Evolutionary conservation across 2,329 filamentous ascomycete species (phyloP).

Genomic region (Dothideomycetes sp.): DNA sequence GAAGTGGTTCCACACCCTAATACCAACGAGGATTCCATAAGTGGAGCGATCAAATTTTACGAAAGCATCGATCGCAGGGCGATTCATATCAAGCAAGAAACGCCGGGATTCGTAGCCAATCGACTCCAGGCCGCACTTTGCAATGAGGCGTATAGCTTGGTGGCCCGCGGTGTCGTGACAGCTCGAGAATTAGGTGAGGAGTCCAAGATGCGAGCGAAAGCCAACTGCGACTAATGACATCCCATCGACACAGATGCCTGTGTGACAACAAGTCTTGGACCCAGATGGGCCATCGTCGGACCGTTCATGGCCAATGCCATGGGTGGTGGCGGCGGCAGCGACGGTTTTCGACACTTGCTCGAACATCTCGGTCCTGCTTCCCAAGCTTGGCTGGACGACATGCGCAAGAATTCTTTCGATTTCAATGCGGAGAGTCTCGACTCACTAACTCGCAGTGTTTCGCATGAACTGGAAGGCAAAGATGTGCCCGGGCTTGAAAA

Average conservation of each 20-base stretch:
- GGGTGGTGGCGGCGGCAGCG: conserved; percentile 20
- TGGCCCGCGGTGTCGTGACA: conserved; percentile 43
- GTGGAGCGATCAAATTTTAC: conserved; percentile 40
- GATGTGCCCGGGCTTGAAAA: conserved; percentile 6
- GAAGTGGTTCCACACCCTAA: conserved; percentile 46
- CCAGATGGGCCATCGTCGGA: conserved; percentile 47
- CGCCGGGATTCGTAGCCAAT: conserved; percentile 50
- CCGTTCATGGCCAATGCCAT: conserved; percentile 33
- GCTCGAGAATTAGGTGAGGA: conserved; percentile 37
- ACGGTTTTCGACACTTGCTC: conserved; percentile 18
- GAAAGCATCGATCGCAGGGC: conserved; percentile 33
- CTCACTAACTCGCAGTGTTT: conserved; percentile 4
- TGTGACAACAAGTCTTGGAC: conserved; percentile 44
- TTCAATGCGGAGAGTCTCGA: conserved; percentile 3
- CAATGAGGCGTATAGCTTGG: conserved; percentile 47
- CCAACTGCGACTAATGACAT: too few relatives aligned
- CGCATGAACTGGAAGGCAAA: conserved; percentile 2
- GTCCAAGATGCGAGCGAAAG: conserved; percentile 29
- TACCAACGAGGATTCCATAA: conserved; percentile 32
- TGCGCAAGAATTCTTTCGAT: conserved; percentile 3
- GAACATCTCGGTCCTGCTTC: conserved; percentile 10
- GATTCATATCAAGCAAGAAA: conserved; percentile 43
- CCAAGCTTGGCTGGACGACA: conserved; percentile 6
- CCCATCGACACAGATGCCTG: conserved; percentile 41
- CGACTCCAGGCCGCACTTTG: conserved; percentile 48